These are phyloP conservation scores for Thalassiosira sp. DNA, from an alignment of 352 stramenopile genomes.

Conservation along the genomic window DNA sequence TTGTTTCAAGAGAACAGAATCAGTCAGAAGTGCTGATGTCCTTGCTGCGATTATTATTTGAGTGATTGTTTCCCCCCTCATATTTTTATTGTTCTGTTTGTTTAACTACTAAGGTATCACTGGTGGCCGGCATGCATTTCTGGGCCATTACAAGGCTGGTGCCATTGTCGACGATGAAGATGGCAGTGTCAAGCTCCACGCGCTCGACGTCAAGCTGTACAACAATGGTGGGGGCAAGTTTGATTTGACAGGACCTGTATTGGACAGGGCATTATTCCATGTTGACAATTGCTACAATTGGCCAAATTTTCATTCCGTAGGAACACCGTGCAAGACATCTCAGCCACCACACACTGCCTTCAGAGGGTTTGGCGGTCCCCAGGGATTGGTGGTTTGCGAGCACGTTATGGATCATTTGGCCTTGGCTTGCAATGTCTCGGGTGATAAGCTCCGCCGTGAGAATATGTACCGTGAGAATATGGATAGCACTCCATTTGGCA, in stretches of 20 bases:
- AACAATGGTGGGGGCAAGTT: slow-evolving; percentile 94
- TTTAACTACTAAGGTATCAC: too few relatives aligned
- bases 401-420: slow-evolving; percentile 96
- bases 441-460: slow-evolving; percentile 80
- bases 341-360: slow-evolving; percentile 94
- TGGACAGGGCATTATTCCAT: slow-evolving; percentile 95
- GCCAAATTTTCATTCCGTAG: slow-evolving; percentile 87
- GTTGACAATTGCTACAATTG: slow-evolving; percentile 94
- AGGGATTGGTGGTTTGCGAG: slow-evolving; percentile 87
- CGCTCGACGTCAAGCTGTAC: slow-evolving; percentile 91
- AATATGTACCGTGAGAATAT: slow-evolving; percentile 92
- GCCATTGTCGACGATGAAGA: slow-evolving; percentile 70
- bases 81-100: too few relatives aligned
- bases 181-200: slow-evolving; percentile 84
- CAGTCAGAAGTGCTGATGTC: too few relatives aligned
- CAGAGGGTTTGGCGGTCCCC: slow-evolving; percentile 93
- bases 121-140: slow-evolving; percentile 91
- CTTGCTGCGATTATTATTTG: too few relatives aligned
- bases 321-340: slow-evolving; percentile 91
- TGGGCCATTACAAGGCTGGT: slow-evolving; percentile 91
- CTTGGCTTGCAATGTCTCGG: slow-evolving; percentile 81
- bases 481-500: slow-evolving; percentile 92
- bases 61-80: too few relatives aligned
- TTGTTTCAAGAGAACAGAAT: too few relatives aligned
- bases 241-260: slow-evolving; percentile 92